Evolutionary conservation across 441 rosid species (phyloP).

Genomic region (Gossypium davidsonii): DNA sequence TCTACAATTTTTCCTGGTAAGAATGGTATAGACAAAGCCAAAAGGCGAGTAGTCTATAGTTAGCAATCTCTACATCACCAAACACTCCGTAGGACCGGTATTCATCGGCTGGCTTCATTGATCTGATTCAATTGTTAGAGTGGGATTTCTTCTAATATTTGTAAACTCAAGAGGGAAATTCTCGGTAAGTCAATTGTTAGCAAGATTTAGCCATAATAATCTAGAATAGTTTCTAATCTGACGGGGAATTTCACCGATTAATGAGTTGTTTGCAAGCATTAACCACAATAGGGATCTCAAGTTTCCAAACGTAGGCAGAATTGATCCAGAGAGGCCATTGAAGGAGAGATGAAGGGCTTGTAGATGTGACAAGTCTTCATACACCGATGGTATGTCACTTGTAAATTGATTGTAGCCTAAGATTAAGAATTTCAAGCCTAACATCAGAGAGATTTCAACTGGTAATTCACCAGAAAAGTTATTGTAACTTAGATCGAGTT

Average conservation of each 20-base stretch:
- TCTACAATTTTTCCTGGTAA: conserved; percentile 56
- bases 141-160: conserved; percentile 50
- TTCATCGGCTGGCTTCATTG: conserved; percentile 22
- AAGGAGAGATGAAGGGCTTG: conserved; percentile 84
- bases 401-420: conserved; percentile 58
- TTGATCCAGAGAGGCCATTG: conserved; percentile 49
- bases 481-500: conserved; percentile 75
- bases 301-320: conserved; percentile 61
- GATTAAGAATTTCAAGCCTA: conserved; percentile 49
- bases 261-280: conserved; percentile 72
- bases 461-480: conserved; percentile 64
- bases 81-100: conserved; percentile 66
- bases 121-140: conserved; percentile 43
- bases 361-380: conserved; percentile 47
- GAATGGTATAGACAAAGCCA: conserved; percentile 51
- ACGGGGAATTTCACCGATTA: conserved; percentile 52
- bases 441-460: conserved; percentile 40
- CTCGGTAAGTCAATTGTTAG: conserved; percentile 65
- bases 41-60: conserved; percentile 82
- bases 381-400: conserved; percentile 56
- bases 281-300: conserved; percentile 71
- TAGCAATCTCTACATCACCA: conserved; percentile 65
- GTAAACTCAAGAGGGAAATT: conserved; percentile 46
- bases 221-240: conserved; percentile 69
- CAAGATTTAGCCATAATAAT: conserved; percentile 78